Evolutionary conservation across 495 filamentous ascomycete genomes (phyloP).

Genomic region (Tuber umbilicatum): DNA sequence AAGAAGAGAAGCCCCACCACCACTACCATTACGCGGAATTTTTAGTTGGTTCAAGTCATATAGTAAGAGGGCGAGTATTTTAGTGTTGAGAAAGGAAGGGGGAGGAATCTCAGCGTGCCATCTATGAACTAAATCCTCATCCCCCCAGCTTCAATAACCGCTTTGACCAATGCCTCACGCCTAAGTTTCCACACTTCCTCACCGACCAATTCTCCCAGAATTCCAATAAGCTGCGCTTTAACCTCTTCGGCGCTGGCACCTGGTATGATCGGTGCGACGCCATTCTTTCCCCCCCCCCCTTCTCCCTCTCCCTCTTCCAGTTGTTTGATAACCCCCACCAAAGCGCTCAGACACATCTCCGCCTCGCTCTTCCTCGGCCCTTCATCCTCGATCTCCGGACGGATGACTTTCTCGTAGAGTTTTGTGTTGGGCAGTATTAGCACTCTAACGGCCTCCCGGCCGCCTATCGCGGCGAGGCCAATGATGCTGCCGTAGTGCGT

Average conservation of each 20-base stretch:
- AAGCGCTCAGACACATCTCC: conserved; percentile 56
- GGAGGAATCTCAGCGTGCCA: background rate
- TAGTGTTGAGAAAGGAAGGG: background rate
- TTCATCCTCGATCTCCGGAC: conserved; percentile 54
- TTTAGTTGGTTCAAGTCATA: background rate
- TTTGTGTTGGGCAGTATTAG: conserved; percentile 75
- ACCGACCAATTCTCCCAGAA: conserved; percentile 32
- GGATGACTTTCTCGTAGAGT: conserved; percentile 60
- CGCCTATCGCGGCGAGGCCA: conserved; percentile 68
- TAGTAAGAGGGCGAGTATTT: background rate
- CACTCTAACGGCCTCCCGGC: conserved; percentile 67
- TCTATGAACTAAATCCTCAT: background rate
- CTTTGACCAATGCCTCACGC: conserved; percentile 15
- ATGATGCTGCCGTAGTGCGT: conserved; percentile 82
- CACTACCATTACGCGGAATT: background rate
- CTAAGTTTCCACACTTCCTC: conserved; percentile 38
- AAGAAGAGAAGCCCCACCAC: background rate
- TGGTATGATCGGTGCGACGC: background rate
- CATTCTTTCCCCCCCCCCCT: conserved; percentile 13
- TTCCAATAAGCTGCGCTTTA: conserved; percentile 12
- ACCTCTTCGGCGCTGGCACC: background rate
- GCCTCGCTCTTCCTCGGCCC: conserved; percentile 51
- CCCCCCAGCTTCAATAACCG: conserved; percentile 30
- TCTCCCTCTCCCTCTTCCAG: conserved; percentile 32
- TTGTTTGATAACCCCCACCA: conserved; percentile 54